These are phyloP conservation scores for Myxozyma melibiosi DNA, from an alignment of 805 yeast genomes.

Conservation along the genomic window DNA sequence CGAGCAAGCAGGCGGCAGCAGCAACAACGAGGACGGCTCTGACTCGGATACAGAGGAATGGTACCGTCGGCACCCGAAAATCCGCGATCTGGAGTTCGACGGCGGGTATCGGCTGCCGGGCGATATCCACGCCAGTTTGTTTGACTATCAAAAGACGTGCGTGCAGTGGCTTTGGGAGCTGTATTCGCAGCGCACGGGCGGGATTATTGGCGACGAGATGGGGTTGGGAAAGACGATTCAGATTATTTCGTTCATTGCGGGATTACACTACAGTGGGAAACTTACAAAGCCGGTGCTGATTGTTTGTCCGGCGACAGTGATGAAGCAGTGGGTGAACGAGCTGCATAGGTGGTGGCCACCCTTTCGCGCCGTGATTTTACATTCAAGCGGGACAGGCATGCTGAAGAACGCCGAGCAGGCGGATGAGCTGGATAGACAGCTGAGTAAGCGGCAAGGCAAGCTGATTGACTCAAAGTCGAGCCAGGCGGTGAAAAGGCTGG, in stretches of 20 bases:
- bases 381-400: constrained; percentile 93
- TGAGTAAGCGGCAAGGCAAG: constrained; percentile 43
- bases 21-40: constrained; percentile 6
- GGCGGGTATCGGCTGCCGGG: constrained; percentile 80
- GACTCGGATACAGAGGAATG: constrained; percentile 53
- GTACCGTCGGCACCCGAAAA: constrained; percentile 73
- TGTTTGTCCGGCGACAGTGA: constrained; percentile 95
- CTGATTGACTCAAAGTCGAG: constrained; percentile 37
- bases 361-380: constrained; percentile 78
- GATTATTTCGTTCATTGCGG: constrained; percentile 86
- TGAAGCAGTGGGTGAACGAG: constrained; percentile 97
- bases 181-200: constrained; percentile 87
- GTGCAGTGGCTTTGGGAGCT: constrained; percentile 98
- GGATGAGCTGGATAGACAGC: constrained; percentile 39
- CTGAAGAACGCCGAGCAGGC: constrained; percentile 38
- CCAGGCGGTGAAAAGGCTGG: constrained; percentile 33
- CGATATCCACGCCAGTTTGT: constrained; percentile 80
- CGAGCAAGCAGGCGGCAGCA: constrained; percentile 3
- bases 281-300: constrained; percentile 77
- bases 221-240: constrained; percentile 96
- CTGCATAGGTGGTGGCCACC: constrained; percentile 99
- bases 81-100: constrained; percentile 74
- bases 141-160: constrained; percentile 93
- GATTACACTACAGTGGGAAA: constrained; percentile 77
- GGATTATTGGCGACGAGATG: constrained; percentile 98